Base-by-base conservation (phyloP, 2,329 filamentous ascomycete genomes). In the Ustilaginoidea virens region DNA sequence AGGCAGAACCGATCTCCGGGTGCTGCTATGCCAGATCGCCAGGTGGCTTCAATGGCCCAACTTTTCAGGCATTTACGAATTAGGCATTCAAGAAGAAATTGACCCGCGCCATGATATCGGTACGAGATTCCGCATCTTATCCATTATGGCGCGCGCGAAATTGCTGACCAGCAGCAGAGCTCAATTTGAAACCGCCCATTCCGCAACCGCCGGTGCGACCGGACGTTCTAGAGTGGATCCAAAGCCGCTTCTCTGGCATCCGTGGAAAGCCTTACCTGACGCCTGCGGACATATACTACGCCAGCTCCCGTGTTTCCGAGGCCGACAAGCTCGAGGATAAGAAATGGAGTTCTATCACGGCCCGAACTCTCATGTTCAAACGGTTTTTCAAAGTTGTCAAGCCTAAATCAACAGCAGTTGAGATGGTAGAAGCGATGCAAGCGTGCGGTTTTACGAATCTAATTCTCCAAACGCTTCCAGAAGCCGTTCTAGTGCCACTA, bases 401-500 rank as follows among this genome's bases (percentile, higher is more conserved):
- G 11, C 51, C 58, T 7, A 57, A 60, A 10, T 63, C 59, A 29
- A 62, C 63, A 9, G 61, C 65, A 17, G 58, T 67, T 5, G 67
- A 76, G 37, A 69, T 79, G 37, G 77, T 92, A 3, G 76, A 90
- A 45, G 63, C 76, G 15, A 75, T 94, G 55, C 64, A 76, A 33
- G 60, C 70, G 24, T 75, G 75, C 35, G 75, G 77, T 0, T 70
- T 93, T 26, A 74, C 66, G 5, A 52, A 55, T 7, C 60, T 66
- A 15, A 58, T 86, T 27, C 64, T 96, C 11, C 81, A 92, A 37
- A 85, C 80, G 1, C 59, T 96, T 1, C 87, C 90, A 2, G 83
- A 92, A 50, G 74, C 81, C 16, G 63, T 94, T n/a, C 67, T 80
- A 30, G 70, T 77, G 2, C 79, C 81, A 0, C 60, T 96, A 10